These are phyloP conservation scores for Ceratocystis albifundus DNA, from an alignment of 2,329 filamentous ascomycete species.

Conservation along the genomic window DNA sequence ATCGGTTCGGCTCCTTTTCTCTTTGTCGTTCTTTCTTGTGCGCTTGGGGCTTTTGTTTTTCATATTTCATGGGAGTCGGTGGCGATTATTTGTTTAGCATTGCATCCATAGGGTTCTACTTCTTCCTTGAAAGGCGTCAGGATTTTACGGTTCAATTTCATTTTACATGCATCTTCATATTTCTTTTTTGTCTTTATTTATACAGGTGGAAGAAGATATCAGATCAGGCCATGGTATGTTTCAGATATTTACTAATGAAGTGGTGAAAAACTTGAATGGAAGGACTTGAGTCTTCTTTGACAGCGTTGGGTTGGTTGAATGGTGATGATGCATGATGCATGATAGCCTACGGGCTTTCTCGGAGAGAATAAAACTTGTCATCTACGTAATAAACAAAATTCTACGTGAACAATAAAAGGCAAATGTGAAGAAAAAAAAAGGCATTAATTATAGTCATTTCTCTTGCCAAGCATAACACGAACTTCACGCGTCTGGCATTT, in stretches of 20 bases:
- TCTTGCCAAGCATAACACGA: not conserved
- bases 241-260: not conserved
- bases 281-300: not conserved
- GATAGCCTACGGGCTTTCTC: conserved; percentile 3
- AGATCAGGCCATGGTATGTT: not conserved
- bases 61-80: conserved; percentile 22
- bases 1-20: conserved; percentile 6
- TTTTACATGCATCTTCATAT: conserved; percentile 16
- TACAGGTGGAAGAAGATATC: conserved; percentile 12
- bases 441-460: not conserved
- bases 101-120: conserved; percentile 22
- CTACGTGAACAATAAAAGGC: not conserved
- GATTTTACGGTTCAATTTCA: conserved; percentile 22
- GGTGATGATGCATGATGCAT: not conserved
- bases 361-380: not conserved
- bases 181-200: conserved; percentile 14
- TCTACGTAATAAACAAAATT: not conserved
- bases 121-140: conserved; percentile 22
- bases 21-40: conserved; percentile 18
- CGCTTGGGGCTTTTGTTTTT: conserved; percentile 22
- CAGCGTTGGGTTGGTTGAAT: not conserved
- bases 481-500: conserved; percentile 16
- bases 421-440: not conserved
- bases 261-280: not conserved
- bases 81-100: conserved; percentile 23